Evolutionary conservation across 2,329 filamentous ascomycete genomes (phyloP).

Genomic region (Paecilomyces fulvus): DNA sequence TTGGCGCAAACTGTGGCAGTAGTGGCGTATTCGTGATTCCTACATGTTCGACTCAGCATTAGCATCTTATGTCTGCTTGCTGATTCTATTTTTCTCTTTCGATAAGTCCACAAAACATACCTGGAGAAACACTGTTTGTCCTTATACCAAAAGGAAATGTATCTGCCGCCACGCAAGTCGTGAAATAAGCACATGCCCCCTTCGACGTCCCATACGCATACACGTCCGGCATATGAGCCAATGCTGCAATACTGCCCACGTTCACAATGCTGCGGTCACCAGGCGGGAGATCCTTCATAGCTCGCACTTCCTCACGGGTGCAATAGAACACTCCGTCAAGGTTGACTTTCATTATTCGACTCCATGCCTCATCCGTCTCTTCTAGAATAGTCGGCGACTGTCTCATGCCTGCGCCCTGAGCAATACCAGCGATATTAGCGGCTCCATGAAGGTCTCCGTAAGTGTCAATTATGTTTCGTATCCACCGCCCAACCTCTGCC

Average conservation of each 20-base stretch:
- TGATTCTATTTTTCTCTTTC: too few relatives aligned
- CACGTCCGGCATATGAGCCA: slow-evolving; percentile 7
- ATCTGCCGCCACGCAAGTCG: slow-evolving; percentile 7
- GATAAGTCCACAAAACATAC: slow-evolving; percentile 14
- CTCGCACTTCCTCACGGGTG: slow-evolving; percentile 6
- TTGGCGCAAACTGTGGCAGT: slow-evolving; percentile 5
- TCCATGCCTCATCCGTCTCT: slow-evolving; percentile 7
- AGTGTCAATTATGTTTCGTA: slow-evolving; percentile 2
- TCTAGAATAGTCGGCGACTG: slow-evolving; percentile 6
- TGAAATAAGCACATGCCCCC: slow-evolving; percentile 8
- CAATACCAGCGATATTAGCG: slow-evolving; percentile 10
- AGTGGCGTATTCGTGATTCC: slow-evolving; percentile 8
- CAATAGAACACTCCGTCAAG: slow-evolving; percentile 9
- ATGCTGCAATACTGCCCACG: slow-evolving; percentile 7
- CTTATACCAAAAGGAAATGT: slow-evolving; percentile 30
- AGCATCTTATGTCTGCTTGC: too few relatives aligned
- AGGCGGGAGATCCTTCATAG: slow-evolving; percentile 5
- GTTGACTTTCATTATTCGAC: slow-evolving; percentile 6
- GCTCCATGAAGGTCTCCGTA: slow-evolving; percentile 8
- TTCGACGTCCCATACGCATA: slow-evolving; percentile 11
- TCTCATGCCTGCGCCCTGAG: slow-evolving; percentile 4
- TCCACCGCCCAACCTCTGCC: slow-evolving; percentile 5
- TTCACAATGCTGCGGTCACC: slow-evolving; percentile 9
- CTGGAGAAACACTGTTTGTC: slow-evolving; percentile 53
- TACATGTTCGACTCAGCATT: background rate